Evolutionary conservation across 2,329 filamentous ascomycete species (phyloP).

Genomic region (Sporothrix dimorphospora): DNA sequence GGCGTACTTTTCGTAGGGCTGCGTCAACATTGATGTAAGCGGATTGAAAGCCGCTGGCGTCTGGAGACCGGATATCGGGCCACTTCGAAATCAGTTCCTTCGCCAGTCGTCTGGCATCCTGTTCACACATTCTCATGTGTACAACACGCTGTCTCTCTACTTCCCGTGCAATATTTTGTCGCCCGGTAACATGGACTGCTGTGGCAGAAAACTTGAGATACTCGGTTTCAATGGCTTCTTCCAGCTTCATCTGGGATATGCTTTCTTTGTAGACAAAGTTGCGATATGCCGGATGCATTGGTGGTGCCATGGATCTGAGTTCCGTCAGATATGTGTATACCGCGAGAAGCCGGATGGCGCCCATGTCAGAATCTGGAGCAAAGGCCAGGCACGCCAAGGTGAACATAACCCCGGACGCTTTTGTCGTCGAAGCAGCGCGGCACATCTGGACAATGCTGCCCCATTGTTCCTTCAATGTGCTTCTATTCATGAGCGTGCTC

Average conservation of each 20-base stretch:
- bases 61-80: neutral
- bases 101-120: neutral
- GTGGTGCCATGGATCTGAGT: constrained; percentile 45
- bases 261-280: constrained; percentile 25
- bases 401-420: constrained; percentile 34
- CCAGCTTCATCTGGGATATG: neutral
- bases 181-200: neutral
- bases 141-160: neutral
- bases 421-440: constrained; percentile 21
- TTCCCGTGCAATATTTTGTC: neutral
- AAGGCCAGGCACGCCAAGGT: constrained; percentile 37
- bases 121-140: neutral
- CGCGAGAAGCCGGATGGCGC: constrained; percentile 43
- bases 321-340: constrained; percentile 48
- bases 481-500: neutral
- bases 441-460: constrained; percentile 36
- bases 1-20: constrained; percentile 46
- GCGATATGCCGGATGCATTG: neutral
- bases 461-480: constrained; percentile 33
- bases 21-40: constrained; percentile 43
- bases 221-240: neutral
- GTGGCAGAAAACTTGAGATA: neutral
- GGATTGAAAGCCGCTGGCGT: neutral
- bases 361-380: constrained; percentile 36
- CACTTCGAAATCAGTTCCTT: neutral